phyloP scores from a whole-genome alignment of 768 basidiomycete genomes.

The Lactarius indigo region DNA sequence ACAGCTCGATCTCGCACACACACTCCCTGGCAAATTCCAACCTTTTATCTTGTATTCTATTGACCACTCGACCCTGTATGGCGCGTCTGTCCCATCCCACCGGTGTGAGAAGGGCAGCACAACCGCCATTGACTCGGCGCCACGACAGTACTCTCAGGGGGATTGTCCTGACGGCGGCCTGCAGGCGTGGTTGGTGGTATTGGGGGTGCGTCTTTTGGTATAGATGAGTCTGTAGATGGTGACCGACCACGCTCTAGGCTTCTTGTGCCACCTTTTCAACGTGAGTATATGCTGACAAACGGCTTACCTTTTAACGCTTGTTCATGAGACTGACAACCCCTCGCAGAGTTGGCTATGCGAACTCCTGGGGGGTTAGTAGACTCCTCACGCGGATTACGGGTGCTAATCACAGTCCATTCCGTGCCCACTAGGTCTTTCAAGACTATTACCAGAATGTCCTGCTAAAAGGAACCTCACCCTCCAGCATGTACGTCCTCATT shows the following conservation, averaged over 20 bases:
- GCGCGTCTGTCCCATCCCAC: not conserved
- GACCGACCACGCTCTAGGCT: slow-evolving; percentile 9
- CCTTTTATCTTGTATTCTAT: not conserved
- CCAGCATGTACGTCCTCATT: slow-evolving; percentile 51
- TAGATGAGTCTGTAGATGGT: not conserved
- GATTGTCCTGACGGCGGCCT: slow-evolving; percentile 44
- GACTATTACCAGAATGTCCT: slow-evolving; percentile 59
- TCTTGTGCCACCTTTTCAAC: slow-evolving; percentile 43
- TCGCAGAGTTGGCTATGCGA: slow-evolving; percentile 61
- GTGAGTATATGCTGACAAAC: slow-evolving; percentile 29
- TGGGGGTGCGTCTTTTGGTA: slow-evolving; percentile 37
- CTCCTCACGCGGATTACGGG: not conserved
- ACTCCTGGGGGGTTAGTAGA: slow-evolving; percentile 67
- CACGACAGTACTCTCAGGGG: not conserved
- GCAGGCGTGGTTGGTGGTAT: slow-evolving; percentile 42
- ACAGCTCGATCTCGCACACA: not conserved
- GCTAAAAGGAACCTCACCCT: slow-evolving; percentile 48
- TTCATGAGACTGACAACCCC: not conserved
- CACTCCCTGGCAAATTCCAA: no score
- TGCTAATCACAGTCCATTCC: slow-evolving; percentile 2
- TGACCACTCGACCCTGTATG: not conserved
- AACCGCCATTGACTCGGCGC: no score
- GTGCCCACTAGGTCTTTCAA: slow-evolving; percentile 57
- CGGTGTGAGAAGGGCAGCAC: not conserved
- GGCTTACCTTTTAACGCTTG: not conserved